Conservation (phyloP, 495 filamentous ascomycete genomes). For the Penicillium paradoxum region DNA sequence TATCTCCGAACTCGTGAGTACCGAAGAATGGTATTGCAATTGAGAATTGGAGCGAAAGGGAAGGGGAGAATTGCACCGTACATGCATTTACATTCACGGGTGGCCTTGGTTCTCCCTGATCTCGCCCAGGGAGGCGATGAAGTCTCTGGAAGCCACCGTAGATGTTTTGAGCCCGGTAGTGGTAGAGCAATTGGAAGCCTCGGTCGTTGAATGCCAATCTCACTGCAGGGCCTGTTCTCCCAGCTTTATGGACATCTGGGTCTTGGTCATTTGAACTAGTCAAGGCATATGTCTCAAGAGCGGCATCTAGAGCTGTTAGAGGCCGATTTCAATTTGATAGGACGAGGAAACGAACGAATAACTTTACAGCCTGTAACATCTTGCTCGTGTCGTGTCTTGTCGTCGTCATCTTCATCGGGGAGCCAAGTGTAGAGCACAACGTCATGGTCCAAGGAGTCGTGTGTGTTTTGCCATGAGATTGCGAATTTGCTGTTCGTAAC, state of each 20-base stretch:
- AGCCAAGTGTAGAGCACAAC: slow-evolving; percentile 29
- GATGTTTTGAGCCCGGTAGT: slow-evolving; percentile 25
- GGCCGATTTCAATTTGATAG: not conserved
- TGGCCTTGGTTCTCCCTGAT: slow-evolving; percentile 1
- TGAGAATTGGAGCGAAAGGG: slow-evolving; percentile 31
- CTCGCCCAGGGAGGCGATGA: slow-evolving; percentile 1
- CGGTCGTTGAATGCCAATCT: slow-evolving; percentile 36
- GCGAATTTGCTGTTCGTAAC: slow-evolving; percentile 28
- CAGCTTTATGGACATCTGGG: not conserved
- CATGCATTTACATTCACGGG: slow-evolving; percentile 26
- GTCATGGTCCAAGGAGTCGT: slow-evolving; percentile 17
- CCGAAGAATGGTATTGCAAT: slow-evolving; percentile 42
- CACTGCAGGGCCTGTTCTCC: slow-evolving; percentile 23
- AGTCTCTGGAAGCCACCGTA: slow-evolving; percentile 30
- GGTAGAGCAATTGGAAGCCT: slow-evolving; percentile 34
- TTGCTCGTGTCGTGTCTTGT: not conserved
- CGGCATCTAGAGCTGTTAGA: slow-evolving; percentile 6
- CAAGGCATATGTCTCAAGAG: slow-evolving; percentile 1
- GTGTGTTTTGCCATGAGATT: slow-evolving; percentile 40
- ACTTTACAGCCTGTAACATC: not conserved
- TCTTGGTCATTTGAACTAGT: slow-evolving; percentile 1
- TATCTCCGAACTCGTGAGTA: slow-evolving; percentile 23
- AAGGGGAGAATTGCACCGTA: slow-evolving; percentile 23
- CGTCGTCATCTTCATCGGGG: not conserved
- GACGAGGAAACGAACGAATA: slow-evolving; percentile 8